Evolutionary conservation across 345 rosid genomes (phyloP), one percentile per base, ranked within the genome.

Genomic region (Dovyalis caffra): DNA sequence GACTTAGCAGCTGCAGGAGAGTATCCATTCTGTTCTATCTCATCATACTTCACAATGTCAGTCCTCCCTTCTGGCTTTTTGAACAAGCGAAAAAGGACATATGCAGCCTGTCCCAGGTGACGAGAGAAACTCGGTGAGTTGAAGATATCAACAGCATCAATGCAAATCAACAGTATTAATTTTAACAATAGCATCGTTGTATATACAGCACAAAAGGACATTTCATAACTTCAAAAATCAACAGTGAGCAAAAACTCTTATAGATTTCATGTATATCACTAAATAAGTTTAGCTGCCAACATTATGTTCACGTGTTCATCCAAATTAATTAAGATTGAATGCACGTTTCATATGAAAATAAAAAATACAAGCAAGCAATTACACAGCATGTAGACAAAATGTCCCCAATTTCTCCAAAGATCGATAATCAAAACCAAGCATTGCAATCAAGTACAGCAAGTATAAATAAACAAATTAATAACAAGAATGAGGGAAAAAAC

Each of bases 71-170:
- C 95, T 4, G 87, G 80, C 80, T 92, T 95, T 51, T 86, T 89
- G 79, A 95, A 92, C 84, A 95, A 86, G 43, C 97, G 91, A 83
- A 82, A 91, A 57, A 95, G 92, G 74, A 95, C 97, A 78, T 84
- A 95, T 40, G 95, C 83, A 84, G 61, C 75, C 97, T 94, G 83
- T 75, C 62, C 18, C 37, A 15, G 29, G 25, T 57, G 40, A 63
- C 65, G 26, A 62, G 62, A 56, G 56, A 32, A 51, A 68, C 26
- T n/a, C 6, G 29, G 14, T 78, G 34, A 68, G 64, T 67, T 73
- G 31, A 16, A 34, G n/a, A 62, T 26, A 53, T 45, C 5, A 49
- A 21, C n/a, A 72, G 67, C 25, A 43, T 43, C n/a, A n/a, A 56
- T 15, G 37, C 34, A 21, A 74, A 45, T 32, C 40, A 56, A 12